Evolutionary conservation across 164 flowering plant species (phyloP).

Genomic region (Vitis labrusca): DNA sequence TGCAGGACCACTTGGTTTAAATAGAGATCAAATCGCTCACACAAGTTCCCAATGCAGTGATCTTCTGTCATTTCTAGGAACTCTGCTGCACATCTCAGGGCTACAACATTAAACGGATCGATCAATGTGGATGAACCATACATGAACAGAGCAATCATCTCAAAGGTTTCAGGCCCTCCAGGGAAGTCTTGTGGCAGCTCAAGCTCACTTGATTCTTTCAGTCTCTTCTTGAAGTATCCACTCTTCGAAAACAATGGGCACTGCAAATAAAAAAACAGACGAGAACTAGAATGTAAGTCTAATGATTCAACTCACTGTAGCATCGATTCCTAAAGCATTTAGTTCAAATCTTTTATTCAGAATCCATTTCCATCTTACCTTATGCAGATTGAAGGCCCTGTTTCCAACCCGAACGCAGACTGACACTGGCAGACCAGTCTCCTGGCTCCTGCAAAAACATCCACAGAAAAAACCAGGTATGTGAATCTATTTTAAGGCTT

Average conservation of each 20-base stretch:
- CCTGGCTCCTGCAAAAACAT: conserved; percentile 64
- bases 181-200: conserved; percentile 73
- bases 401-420: conserved; percentile 56
- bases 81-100: conserved; percentile 84
- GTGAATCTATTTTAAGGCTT: not conserved
- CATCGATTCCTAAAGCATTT: no score
- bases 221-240: conserved; percentile 65
- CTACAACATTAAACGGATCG: conserved; percentile 80
- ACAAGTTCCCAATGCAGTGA: conserved; percentile 57
- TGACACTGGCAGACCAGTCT: conserved; percentile 78
- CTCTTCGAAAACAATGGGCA: conserved; percentile 59
- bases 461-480: not conserved
- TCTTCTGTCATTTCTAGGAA: conserved; percentile 87
- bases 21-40: conserved; percentile 72
- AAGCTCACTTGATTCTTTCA: conserved; percentile 46
- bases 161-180: conserved; percentile 83
- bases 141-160: conserved; percentile 71
- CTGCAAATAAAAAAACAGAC: conserved; percentile 37
- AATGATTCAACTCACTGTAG: no score
- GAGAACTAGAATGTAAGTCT: not conserved
- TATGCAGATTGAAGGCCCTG: conserved; percentile 71
- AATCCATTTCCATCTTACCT: conserved; percentile 40
- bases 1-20: conserved; percentile 87
- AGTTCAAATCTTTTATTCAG: not conserved
- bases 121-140: conserved; percentile 69